A percentile compares a stretch with the other conserved stretches of the same genome.
phyloP scores from a whole-genome alignment of 352 stramenopile species.

The Phytopythium cucurbitacearum region DNA sequence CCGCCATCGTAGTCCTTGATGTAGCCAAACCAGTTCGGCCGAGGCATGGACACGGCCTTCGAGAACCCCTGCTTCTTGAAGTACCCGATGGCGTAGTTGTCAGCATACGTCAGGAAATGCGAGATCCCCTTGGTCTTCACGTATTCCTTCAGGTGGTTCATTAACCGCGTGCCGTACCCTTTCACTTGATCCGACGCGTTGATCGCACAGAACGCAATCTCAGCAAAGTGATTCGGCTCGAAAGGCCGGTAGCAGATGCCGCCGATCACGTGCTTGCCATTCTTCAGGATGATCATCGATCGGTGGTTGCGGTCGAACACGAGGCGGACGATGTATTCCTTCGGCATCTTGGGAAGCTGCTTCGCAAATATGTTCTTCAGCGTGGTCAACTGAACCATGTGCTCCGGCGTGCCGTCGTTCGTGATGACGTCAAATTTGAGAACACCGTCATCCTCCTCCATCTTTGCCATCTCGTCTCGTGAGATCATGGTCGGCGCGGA shows the following conservation, averaged over 20 bases:
- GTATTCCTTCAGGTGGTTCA: slow-evolving; percentile 99
- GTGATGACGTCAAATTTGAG: slow-evolving; percentile 88
- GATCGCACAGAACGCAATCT: slow-evolving; percentile 99
- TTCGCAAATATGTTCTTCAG: slow-evolving; percentile 98
- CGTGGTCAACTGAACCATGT: slow-evolving; percentile 91
- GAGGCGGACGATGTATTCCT: slow-evolving; percentile 98
- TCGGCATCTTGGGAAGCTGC: slow-evolving; percentile 99
- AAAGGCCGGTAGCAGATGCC: slow-evolving; percentile 98
- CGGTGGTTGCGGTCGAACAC: slow-evolving; percentile 96
- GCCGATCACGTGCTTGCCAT: slow-evolving; percentile 92
- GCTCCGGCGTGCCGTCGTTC: slow-evolving; percentile 86
- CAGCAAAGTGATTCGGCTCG: slow-evolving; percentile 93
- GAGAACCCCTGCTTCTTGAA: slow-evolving; percentile 97
- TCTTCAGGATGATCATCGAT: slow-evolving; percentile 93
- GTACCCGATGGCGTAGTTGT: slow-evolving; percentile 99
- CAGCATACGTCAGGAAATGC: slow-evolving; percentile 98
- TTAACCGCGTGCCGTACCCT: slow-evolving; percentile 97
- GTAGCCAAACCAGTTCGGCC: slow-evolving; percentile 93
- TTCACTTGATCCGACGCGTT: slow-evolving; percentile 95
- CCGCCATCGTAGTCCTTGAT: slow-evolving; percentile 99
- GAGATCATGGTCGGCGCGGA: slow-evolving; percentile 61
- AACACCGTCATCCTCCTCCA: slow-evolving; percentile 74
- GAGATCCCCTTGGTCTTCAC: slow-evolving; percentile 89
- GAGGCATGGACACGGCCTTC: slow-evolving; percentile 85
- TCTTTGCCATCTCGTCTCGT: slow-evolving; percentile 85